Conservation (phyloP, 495 filamentous ascomycete species). For the Aspergillus cristatus region DNA sequence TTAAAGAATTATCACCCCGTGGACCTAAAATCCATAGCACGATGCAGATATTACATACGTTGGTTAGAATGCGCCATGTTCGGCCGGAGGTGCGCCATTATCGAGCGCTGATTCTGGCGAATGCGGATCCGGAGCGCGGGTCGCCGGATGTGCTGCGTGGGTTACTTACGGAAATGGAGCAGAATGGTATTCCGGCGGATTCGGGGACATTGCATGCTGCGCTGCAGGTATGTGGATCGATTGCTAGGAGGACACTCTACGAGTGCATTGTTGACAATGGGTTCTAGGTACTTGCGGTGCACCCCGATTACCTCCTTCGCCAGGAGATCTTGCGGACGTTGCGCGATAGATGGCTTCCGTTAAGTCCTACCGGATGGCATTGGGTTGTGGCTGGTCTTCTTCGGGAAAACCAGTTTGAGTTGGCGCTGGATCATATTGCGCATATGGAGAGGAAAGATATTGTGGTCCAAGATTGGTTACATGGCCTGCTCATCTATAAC, state of each 20-base stretch:
- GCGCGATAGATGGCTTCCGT: slow-evolving; percentile 55
- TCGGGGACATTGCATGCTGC: slow-evolving; percentile 59
- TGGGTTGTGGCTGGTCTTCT: slow-evolving; percentile 65
- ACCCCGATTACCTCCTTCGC: slow-evolving; percentile 76
- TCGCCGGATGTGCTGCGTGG: slow-evolving; percentile 49
- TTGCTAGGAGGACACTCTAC: not conserved
- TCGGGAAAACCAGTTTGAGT: slow-evolving; percentile 71
- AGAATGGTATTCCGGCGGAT: slow-evolving; percentile 48
- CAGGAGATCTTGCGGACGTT: slow-evolving; percentile 55
- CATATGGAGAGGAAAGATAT: slow-evolving; percentile 50
- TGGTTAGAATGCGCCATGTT: slow-evolving; percentile 55
- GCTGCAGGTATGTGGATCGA: slow-evolving; percentile 49
- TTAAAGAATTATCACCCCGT: slow-evolving; percentile 13
- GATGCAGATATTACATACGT: slow-evolving; percentile 21
- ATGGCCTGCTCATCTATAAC: slow-evolving; percentile 61
- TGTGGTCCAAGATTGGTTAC: slow-evolving; percentile 57
- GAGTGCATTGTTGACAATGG: not conserved
- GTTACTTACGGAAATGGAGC: slow-evolving; percentile 64
- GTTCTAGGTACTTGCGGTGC: slow-evolving; percentile 60
- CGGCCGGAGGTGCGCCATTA: slow-evolving; percentile 60
- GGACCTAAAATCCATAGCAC: slow-evolving; percentile 15
- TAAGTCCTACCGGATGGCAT: slow-evolving; percentile 55
- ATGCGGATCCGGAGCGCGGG: slow-evolving; percentile 52
- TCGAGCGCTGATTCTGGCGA: slow-evolving; percentile 60
- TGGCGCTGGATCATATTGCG: slow-evolving; percentile 66